Evolutionary conservation across 768 basidiomycete genomes (phyloP), one percentile per base, ranked within the genome.

Genomic region (Termitomyces sp.): DNA sequence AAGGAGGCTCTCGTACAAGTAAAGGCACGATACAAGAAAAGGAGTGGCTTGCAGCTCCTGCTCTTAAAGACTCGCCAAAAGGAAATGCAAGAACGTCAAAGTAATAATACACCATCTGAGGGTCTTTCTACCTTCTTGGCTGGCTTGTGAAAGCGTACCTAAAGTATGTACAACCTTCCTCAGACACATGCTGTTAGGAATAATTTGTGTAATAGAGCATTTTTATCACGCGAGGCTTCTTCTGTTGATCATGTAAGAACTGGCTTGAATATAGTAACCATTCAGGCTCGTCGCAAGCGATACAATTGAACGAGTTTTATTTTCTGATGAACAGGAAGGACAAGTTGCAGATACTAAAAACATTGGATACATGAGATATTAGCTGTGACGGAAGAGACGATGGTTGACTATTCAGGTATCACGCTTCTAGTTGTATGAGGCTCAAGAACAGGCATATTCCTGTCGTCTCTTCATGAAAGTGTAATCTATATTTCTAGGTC

Each of bases 41-140:
- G 79, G 63, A 69, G 78, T 0, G 78, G 78, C 10, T 66, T 92
- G 43, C 86, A 84, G 66, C 78, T 83, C 44, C 78, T 92, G 75
- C 74, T 91, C 35, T 78, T 78, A 28, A 80, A 81, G 42, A 87
- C 86, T 60, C 81, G 79, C 48, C 75, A 85, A 61, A 75, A 78
- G 63, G 75, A 80, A 65, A 72, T 73, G 51, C 74, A 72, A 62
- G 75, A 76, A 69, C 68, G 64, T 63, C 61, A 57, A 59, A 67
- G 60, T 52, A 71, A 64, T 48, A 63, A 64, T 48, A 63, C 61
- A 16, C 43, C 52, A 3, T 58, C 63, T 16, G 72, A 68, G 28
- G 79, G 80, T 20, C 71, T 89, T 33, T 79, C 84, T 4, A 79
- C 80, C 33, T 88, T 87, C 66, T 65, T 85, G 32, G 74, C 71